Evolutionary conservation across 2,329 filamentous ascomycete genomes (phyloP), one percentile per base, ranked within the genome.

Genomic region (Fusarium buharicum): DNA sequence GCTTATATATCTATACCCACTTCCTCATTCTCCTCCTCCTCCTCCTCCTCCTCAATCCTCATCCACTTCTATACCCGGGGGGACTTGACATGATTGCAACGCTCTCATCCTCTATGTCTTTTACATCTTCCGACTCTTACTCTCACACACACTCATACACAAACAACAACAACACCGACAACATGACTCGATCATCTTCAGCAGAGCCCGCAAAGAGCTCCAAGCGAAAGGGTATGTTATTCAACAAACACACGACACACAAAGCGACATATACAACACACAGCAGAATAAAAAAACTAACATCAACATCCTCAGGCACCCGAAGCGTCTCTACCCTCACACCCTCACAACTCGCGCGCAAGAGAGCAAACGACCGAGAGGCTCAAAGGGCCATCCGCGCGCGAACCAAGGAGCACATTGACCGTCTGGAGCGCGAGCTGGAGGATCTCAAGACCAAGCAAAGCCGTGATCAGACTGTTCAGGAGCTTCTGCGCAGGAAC

Each of bases 311-410:
- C 22, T 31, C 44, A 83, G 84, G 84, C 43, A 85, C 90, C 56
- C 86, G 92, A 66, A 93, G 91, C 63, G 93, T 96, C 52, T 92
- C 92, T 63, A 94, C 91, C 71, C 83, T 97, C 73, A 96, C 92
- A 11, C 90, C 92, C 6, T 90, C 93, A 60, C 93, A 97, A 77
- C 85, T 97, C 56, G 91, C 90, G 27, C 90, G 93, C 76, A 97
- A 97, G 81, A 85, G 93, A 64, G 91, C 92, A 71, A 97, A 97
- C 79, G 93, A 97, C 75, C 86, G 93, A 60, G 92, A 96, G 76
- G 93, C 93, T 37, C 93, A 97, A 78, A 86, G 93, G 45, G 91
- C 91, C 37, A 96, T 96, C 63, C 84, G 93, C 45, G 91, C 93
- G 75, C 85, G 93, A 68, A 96, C 93, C 34, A 94, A 93, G 79